phyloP scores from a whole-genome alignment of 176 grass and related monocot genomes.

The Tillandsia leiboldiana region DNA sequence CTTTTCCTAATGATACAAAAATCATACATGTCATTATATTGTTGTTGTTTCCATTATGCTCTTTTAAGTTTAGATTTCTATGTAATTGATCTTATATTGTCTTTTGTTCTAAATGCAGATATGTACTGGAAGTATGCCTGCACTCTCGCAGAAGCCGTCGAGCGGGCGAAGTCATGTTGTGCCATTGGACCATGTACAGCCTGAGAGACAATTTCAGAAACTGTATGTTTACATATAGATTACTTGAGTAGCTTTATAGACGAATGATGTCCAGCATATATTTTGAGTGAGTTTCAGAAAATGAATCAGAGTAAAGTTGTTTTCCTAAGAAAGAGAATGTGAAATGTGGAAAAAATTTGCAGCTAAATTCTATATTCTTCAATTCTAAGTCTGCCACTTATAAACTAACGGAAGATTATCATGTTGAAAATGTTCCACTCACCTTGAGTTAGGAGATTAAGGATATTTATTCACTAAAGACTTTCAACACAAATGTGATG shows the following conservation, averaged over 20 bases:
- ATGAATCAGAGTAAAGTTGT: neutral
- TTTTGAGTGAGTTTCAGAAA: neutral
- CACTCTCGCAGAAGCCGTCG: conserved; percentile 16
- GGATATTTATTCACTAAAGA: too few species aligned
- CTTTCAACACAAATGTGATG: too few species aligned
- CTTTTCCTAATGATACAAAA: neutral
- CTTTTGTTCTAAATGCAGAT: conserved; percentile 21
- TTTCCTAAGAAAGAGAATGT: too few species aligned
- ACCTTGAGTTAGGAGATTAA: too few species aligned
- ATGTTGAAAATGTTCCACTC: too few species aligned
- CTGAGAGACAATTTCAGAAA: conserved; percentile 28
- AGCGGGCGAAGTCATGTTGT: conserved; percentile 24
- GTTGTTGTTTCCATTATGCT: neutral
- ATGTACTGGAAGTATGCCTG: conserved; percentile 19
- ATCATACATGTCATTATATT: neutral
- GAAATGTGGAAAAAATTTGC: too few species aligned
- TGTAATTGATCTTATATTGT: neutral
- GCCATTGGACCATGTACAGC: conserved; percentile 22
- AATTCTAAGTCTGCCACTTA: too few species aligned
- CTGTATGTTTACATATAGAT: conserved; percentile 36
- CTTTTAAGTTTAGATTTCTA: neutral
- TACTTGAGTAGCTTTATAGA: conserved; percentile 14
- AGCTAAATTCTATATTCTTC: too few species aligned
- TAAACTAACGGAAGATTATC: too few species aligned
- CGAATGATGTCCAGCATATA: neutral